Base-by-base conservation (phyloP, 345 rosid genomes). In the Triadica sebifera region DNA sequence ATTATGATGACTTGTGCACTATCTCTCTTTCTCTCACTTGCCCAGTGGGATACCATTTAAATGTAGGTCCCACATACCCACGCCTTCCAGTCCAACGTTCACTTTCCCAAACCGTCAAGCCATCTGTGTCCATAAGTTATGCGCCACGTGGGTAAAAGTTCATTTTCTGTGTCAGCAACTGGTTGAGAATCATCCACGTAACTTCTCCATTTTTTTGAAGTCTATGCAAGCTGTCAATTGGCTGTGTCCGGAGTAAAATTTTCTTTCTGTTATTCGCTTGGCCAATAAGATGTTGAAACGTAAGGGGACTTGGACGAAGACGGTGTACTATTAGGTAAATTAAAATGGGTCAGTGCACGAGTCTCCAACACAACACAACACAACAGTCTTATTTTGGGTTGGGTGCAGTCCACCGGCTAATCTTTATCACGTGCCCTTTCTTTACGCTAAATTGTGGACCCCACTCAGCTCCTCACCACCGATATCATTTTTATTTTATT, bases 71-170 rank as follows among this genome's bases (percentile, higher is more conserved):
- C 22, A 11, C 9, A 0, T 19, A 19, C 1, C 34, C 46, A 12
- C 72, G 60, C 4, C 49, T 39, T 6, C 62, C 17, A 53, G 50
- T 6, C 62, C 17, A 53, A 68, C 71, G 58, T 69, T 38, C 64
- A 12, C 43, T 43, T 43, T 34, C n/a, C 37, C 65, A 37, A 49
- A 71, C 74, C 67, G 75, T 20, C 75, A 46, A 34, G 41, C 75
- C 37, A 72, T 60, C 67, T 34, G 57, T 29, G 46, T 22, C 75
- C 75, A 72, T 37, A 60, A 8, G 9, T 0, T 59, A 29, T 29
- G 0, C 10, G 51, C 63, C 73, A 71, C 50, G 53, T 19, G 66
- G 39, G 1, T 11, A n/a, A n/a, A n/a, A n/a, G n/a, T n/a, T n/a
- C n/a, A n/a, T n/a, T n/a, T n/a, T n/a, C n/a, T 5, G 47, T 10